phyloP scores from a whole-genome alignment of 352 stramenopile genomes.

The Pythium pyrilobum region DNA sequence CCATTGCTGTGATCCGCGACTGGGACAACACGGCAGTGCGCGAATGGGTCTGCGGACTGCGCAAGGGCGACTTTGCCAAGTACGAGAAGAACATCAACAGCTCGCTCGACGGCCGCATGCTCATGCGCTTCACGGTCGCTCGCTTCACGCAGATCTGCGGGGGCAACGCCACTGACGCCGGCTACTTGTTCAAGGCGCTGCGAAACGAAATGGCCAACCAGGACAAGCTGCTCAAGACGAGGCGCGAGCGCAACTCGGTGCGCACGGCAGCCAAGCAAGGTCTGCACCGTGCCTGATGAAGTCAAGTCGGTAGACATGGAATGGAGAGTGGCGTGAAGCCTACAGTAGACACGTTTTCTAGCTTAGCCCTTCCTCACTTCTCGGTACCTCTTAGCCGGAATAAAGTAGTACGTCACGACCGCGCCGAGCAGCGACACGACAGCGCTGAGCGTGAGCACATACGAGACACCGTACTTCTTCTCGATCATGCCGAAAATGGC shows the following conservation, averaged over 20 bases:
- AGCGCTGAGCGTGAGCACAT: slow-evolving; percentile 51
- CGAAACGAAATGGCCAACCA: slow-evolving; percentile 45
- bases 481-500: slow-evolving; percentile 63
- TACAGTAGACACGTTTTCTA: no score
- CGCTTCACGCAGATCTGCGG: slow-evolving; percentile 66
- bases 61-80: slow-evolving; percentile 45
- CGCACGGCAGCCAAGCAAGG: slow-evolving; percentile 8
- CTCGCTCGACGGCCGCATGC: slow-evolving; percentile 49
- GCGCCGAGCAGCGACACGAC: slow-evolving; percentile 55
- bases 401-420: slow-evolving; percentile 57
- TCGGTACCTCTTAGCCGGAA: slow-evolving; percentile 46
- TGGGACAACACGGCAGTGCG: slow-evolving; percentile 54
- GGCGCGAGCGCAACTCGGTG: slow-evolving; percentile 37
- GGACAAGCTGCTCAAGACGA: slow-evolving; percentile 51
- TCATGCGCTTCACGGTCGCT: slow-evolving; percentile 52
- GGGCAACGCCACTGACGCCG: slow-evolving; percentile 49
- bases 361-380: no score
- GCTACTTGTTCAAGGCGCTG: slow-evolving; percentile 52
- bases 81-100: slow-evolving; percentile 41
- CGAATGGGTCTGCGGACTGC: slow-evolving; percentile 44
- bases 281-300: not conserved
- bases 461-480: slow-evolving; percentile 45
- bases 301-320: not conserved
- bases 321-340: no score
- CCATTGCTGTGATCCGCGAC: slow-evolving; percentile 38